These are phyloP conservation scores for Aspergillus funiculosus DNA, from an alignment of 495 filamentous ascomycete species.

Conservation along the genomic window DNA sequence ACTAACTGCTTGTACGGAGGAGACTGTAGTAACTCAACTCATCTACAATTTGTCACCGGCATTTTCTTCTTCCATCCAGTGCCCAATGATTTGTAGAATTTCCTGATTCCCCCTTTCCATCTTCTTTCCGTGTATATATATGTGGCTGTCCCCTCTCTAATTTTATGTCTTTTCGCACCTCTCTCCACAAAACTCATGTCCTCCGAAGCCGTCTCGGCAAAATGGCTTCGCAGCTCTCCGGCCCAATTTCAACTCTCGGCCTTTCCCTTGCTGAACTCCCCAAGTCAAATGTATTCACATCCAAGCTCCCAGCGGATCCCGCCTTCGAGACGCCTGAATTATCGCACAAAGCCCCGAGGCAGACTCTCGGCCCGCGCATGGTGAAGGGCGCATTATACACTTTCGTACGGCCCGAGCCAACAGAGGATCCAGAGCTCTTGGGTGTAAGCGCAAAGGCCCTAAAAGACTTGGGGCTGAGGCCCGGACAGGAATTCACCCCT, in stretches of 20 bases:
- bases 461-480: conserved; percentile 65
- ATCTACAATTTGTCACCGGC: conserved; percentile 1
- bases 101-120: neutral
- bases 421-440: conserved; percentile 68
- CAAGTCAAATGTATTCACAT: conserved; percentile 82
- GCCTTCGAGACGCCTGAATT: conserved; percentile 70
- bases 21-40: neutral
- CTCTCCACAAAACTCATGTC: conserved; percentile 15
- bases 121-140: neutral
- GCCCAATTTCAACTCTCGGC: conserved; percentile 15
- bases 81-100: neutral
- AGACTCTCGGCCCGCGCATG: conserved; percentile 69
- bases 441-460: conserved; percentile 71
- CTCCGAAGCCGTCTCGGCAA: conserved; percentile 25
- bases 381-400: conserved; percentile 86
- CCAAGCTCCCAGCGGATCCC: conserved; percentile 69
- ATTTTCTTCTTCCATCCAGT: neutral
- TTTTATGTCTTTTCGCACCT: conserved; percentile 26
- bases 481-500: conserved; percentile 59
- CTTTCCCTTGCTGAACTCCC: conserved; percentile 63
- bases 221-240: conserved; percentile 53
- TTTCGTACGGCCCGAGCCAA: conserved; percentile 73
- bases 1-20: conserved; percentile 1
- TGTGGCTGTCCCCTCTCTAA: neutral
- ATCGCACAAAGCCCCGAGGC: conserved; percentile 73